These are phyloP conservation scores for Oryza australiensis DNA, from an alignment of 176 grass and related monocot species.

Conservation along the genomic window DNA sequence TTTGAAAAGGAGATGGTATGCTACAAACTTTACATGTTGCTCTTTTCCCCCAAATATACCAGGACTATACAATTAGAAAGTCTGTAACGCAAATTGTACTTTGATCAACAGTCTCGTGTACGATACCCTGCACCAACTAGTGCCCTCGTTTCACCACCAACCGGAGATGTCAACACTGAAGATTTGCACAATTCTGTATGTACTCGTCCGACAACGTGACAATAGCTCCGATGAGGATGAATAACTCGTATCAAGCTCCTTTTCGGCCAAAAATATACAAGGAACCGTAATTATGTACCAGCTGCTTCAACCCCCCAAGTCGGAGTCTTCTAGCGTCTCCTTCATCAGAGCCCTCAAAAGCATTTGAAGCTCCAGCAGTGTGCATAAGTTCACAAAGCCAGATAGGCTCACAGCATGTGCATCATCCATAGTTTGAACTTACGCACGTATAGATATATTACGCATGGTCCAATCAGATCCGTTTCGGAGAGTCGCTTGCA, in stretches of 20 bases:
- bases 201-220: constrained; percentile 21
- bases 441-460: constrained; percentile 80
- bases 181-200: constrained; percentile 28
- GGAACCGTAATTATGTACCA: constrained; percentile 36
- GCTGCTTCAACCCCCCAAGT: neutral
- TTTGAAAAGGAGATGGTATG: too few relatives aligned
- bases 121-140: constrained; percentile 1
- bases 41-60: neutral
- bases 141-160: constrained; percentile 1
- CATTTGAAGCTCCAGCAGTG: constrained; percentile 55
- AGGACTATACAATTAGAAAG: constrained; percentile 19
- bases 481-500: constrained; percentile 75
- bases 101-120: constrained; percentile 17
- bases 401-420: constrained; percentile 71
- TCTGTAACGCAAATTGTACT: neutral
- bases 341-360: constrained; percentile 41
- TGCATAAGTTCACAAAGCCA: constrained; percentile 21
- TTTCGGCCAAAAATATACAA: constrained; percentile 46
- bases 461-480: constrained; percentile 75
- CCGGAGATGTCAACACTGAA: constrained; percentile 24
- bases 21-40: constrained; percentile 22
- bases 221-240: constrained; percentile 19
- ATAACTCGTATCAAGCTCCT: neutral
- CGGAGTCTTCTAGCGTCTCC: neutral
- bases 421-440: constrained; percentile 89